phyloP scores from a whole-genome alignment of 2,329 filamentous ascomycete genomes.

The Apiospora sp. region DNA sequence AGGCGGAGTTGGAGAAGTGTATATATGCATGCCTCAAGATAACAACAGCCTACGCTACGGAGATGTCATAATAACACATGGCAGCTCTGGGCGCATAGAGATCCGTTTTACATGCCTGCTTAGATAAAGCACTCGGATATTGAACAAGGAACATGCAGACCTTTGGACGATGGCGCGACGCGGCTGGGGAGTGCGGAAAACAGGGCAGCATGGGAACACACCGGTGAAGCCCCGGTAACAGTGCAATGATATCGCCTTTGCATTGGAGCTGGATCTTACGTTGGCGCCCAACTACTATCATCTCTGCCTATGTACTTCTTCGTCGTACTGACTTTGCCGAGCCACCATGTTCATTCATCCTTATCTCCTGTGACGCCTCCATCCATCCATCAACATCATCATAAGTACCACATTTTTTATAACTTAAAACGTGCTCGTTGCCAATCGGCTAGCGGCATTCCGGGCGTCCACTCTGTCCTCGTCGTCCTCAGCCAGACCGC shows the following conservation, averaged over 20 bases:
- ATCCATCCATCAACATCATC: slow-evolving; percentile 2
- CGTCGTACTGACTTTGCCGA: slow-evolving; percentile 6
- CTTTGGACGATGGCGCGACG: background rate
- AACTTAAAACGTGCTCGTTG: slow-evolving; percentile 86
- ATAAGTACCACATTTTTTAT: background rate
- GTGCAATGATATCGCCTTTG: background rate
- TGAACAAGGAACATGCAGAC: background rate
- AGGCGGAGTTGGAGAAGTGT: background rate
- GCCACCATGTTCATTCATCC: background rate
- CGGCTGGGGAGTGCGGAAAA: background rate
- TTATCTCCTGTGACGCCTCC: slow-evolving; percentile 14
- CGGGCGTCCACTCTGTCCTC: slow-evolving; percentile 94
- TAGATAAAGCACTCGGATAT: background rate
- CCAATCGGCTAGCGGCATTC: slow-evolving; percentile 93
- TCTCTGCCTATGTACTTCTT: background rate
- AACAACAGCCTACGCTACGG: background rate
- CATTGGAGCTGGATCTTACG: background rate
- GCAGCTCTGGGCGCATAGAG: background rate
- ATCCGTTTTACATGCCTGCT: background rate
- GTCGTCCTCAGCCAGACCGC: slow-evolving; percentile 80
- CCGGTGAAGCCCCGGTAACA: background rate
- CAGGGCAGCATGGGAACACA: background rate
- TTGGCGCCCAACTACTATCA: background rate
- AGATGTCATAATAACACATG: background rate
- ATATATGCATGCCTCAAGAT: background rate